A percentile compares a stretch with the other conserved stretches of the same genome.
Evolutionary conservation across 306 rosid genomes (phyloP).

Genomic region (Sphenostylis stenocarpa): DNA sequence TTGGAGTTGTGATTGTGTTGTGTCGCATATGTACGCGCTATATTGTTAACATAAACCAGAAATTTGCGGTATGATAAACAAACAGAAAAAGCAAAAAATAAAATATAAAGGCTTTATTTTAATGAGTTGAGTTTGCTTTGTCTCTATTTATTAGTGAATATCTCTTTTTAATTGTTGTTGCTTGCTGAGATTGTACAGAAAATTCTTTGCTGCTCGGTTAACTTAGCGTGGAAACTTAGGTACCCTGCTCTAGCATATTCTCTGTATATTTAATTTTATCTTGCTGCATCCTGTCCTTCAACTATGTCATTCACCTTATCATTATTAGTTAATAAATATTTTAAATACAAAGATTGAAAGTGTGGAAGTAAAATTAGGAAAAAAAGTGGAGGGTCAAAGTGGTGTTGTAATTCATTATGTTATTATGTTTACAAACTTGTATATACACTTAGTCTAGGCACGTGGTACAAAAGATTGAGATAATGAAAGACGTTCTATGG

Average conservation of each 20-base stretch:
- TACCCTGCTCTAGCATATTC: background rate
- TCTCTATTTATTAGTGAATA: background rate
- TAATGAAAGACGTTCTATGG: background rate
- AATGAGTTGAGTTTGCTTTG: background rate
- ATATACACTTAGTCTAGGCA: background rate
- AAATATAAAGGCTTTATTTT: background rate
- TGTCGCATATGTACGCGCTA: background rate
- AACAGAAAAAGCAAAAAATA: background rate
- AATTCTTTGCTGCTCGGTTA: slow-evolving; percentile 42
- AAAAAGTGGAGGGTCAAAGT: background rate
- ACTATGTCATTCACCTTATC: background rate
- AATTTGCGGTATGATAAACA: background rate
- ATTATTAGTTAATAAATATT: background rate
- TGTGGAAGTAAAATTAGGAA: slow-evolving; percentile 2
- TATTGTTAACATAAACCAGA: background rate
- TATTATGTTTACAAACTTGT: background rate
- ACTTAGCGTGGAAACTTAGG: background rate
- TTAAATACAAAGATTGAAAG: background rate
- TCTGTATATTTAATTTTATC: background rate
- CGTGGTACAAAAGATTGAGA: background rate
- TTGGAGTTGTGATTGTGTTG: background rate
- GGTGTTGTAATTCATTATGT: background rate
- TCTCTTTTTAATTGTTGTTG: slow-evolving; percentile 64
- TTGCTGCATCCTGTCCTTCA: background rate
- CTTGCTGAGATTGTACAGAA: slow-evolving; percentile 59